These are phyloP conservation scores for Ophiosphaerella herpotricha DNA, from an alignment of 2,329 filamentous ascomycete genomes.

Conservation along the genomic window DNA sequence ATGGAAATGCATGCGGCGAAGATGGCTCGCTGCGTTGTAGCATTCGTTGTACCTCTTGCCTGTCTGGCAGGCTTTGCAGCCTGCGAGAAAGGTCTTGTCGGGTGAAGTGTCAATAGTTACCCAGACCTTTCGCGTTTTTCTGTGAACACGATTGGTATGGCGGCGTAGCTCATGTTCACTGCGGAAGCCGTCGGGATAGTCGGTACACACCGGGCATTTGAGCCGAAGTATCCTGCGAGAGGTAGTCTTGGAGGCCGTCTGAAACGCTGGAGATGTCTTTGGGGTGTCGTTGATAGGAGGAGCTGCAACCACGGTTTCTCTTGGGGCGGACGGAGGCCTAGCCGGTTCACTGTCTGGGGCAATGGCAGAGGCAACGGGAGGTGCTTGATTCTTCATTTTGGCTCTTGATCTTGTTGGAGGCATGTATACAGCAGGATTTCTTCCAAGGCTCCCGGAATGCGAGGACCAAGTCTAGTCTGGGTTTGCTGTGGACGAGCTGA, in stretches of 20 bases:
- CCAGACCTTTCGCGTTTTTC: conserved; percentile 64
- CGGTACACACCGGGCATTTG: conserved; percentile 68
- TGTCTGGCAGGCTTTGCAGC: conserved; percentile 81
- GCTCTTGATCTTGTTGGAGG: conserved; percentile 39
- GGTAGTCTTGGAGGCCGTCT: conserved; percentile 32
- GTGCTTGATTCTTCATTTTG: conserved; percentile 41
- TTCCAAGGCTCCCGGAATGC: conserved; percentile 15
- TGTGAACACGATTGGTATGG: conserved; percentile 68
- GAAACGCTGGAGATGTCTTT: conserved; percentile 40
- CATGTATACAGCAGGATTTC: conserved; percentile 28
- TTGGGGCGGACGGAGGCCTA: conserved; percentile 28
- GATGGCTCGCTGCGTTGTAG: conserved; percentile 91
- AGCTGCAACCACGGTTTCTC: conserved; percentile 38
- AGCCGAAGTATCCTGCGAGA: conserved; percentile 41
- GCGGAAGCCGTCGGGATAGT: conserved; percentile 78
- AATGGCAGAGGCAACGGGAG: conserved; percentile 26
- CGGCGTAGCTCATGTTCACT: conserved; percentile 74
- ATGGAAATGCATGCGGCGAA: conserved; percentile 87
- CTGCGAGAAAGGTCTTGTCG: conserved; percentile 68
- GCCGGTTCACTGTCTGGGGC: conserved; percentile 29
- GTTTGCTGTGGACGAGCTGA: conserved; percentile 12
- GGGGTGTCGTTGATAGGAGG: conserved; percentile 31
- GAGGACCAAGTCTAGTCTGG: neutral
- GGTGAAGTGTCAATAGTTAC: conserved; percentile 65
- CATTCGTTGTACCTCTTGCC: conserved; percentile 85